Evolutionary conservation across 1,139 yeast genomes (phyloP).

Genomic region (Suzukiozyma palmioleophila): DNA sequence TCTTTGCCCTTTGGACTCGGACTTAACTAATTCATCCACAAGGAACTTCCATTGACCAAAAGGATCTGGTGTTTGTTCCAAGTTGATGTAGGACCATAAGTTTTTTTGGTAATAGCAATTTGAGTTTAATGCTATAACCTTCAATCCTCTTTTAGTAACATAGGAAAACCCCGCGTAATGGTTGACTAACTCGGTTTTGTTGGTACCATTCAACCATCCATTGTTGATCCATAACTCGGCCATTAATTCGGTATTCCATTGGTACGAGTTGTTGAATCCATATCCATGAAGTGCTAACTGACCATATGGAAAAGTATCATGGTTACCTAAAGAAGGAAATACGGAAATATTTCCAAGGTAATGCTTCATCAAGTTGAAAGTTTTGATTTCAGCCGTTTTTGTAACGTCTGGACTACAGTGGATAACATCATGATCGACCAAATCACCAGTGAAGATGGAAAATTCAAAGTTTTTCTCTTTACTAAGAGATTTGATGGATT

Average conservation of each 20-base stretch:
- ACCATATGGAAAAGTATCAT: constrained; percentile 24
- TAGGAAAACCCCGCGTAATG: constrained; percentile 20
- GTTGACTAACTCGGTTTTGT: neutral
- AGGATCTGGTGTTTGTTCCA: constrained; percentile 17
- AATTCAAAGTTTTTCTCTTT: constrained; percentile 25
- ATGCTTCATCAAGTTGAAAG: constrained; percentile 32
- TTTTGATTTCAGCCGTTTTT: constrained; percentile 47
- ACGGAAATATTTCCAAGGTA: constrained; percentile 21
- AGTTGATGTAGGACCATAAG: constrained; percentile 20
- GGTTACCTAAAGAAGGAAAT: constrained; percentile 23
- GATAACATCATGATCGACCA: constrained; percentile 26
- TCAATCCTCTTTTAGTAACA: constrained; percentile 22
- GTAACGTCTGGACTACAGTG: constrained; percentile 46
- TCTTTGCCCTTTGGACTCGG: constrained; percentile 24
- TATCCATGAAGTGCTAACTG: constrained; percentile 19
- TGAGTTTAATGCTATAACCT: constrained; percentile 28
- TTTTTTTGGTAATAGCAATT: constrained; percentile 28
- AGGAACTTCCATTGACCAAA: constrained; percentile 28
- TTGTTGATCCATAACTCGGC: constrained; percentile 26
- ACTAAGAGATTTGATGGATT: constrained; percentile 19
- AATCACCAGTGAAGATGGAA: constrained; percentile 28
- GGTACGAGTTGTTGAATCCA: constrained; percentile 12
- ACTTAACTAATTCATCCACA: constrained; percentile 24
- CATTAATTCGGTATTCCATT: constrained; percentile 27
- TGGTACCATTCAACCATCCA: constrained; percentile 35